A percentile compares a stretch with the other conserved stretches of the same genome.
Evolutionary conservation across 371 early-diverging fungal genomes (phyloP).

Genomic region (Polyrhizophydium stewartii): DNA sequence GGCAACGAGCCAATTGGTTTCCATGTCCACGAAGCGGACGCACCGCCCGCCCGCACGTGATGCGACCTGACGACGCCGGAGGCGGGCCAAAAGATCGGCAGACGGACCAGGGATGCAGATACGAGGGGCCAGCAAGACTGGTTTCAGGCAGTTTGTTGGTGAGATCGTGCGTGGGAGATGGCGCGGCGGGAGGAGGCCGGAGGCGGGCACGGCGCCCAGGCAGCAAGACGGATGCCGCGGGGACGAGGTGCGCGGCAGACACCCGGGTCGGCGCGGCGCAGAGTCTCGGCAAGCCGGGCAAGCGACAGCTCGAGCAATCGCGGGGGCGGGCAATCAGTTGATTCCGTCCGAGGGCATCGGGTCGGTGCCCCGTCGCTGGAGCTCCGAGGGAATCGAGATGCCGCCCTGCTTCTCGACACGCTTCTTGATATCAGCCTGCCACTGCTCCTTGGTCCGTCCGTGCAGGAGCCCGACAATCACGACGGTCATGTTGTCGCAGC

Average conservation of each 20-base stretch:
- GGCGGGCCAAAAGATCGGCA: not conserved
- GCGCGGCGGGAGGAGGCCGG: no score
- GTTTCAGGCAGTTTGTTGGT: no score
- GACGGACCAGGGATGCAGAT: not conserved
- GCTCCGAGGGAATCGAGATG: not conserved
- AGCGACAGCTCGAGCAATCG: no score
- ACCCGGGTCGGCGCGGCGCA: no score
- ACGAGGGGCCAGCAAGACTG: not conserved
- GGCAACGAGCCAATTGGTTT: no score
- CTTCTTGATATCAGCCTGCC: slow-evolving; percentile 4
- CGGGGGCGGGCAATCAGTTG: not conserved
- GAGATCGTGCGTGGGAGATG: no score
- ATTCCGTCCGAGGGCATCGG: not conserved
- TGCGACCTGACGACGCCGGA: not conserved
- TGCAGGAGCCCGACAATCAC: slow-evolving; percentile 83
- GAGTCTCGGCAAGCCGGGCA: no score
- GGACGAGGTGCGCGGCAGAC: no score
- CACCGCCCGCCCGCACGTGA: no score
- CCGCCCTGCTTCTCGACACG: slow-evolving; percentile 2
- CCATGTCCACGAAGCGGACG: no score
- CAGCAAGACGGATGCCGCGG: no score
- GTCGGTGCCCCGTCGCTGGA: not conserved
- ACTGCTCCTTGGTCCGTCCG: slow-evolving; percentile 38
- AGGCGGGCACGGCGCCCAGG: no score
- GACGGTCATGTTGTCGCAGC: slow-evolving; percentile 98